Base-by-base conservation (phyloP, 148 eudicot genomes). In the Chenopodium album region DNA sequence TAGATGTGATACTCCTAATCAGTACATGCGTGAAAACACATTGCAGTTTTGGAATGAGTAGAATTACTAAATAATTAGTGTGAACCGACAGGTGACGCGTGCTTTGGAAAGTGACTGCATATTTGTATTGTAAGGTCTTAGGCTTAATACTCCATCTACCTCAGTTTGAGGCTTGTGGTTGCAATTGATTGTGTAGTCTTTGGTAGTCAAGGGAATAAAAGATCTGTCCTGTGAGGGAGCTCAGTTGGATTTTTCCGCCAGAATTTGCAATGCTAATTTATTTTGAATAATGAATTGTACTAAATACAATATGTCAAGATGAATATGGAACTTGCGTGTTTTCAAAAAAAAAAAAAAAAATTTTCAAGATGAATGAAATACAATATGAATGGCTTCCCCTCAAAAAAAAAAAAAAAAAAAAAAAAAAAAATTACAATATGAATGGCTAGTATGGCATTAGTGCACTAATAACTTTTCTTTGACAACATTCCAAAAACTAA, bases 41-140 rank as follows among this genome's bases (percentile, higher is more conserved):
- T 75, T 81, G 54, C 37, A 48, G 47, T 81, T 75, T 66, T 81
- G 83, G 64, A 13, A 48, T 66, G 65, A 80, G 60, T 75, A 75
- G 29, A 67, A 66, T 7, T 31, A 19, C 20, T 17, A 34, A 37
- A 71, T 31, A 26, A 11, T 69, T 17, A 14, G 32, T 32, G 47
- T 22, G 17, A 34, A 34, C 8, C n/a, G 6, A 32, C 46, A 14
- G 46, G 14, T 69, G 73, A 32, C 29, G 4, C 9, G 11, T 64
- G 4, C 62, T 64, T 7, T 41, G 10, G 46, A 1, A 14, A 69
- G 34, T 69, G 22, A 19, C 22, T 12, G 8, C 22, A 31, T 16
- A 70, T 70, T 32, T 31, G 9, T 69, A 1, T 70, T 70, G 46
- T 16, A 10, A 32, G 68, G 8, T 64, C 1, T 9, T 2, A 65